Evolutionary conservation across 495 filamentous ascomycete genomes (phyloP).

Genomic region (Mycothermus thermophilus): DNA sequence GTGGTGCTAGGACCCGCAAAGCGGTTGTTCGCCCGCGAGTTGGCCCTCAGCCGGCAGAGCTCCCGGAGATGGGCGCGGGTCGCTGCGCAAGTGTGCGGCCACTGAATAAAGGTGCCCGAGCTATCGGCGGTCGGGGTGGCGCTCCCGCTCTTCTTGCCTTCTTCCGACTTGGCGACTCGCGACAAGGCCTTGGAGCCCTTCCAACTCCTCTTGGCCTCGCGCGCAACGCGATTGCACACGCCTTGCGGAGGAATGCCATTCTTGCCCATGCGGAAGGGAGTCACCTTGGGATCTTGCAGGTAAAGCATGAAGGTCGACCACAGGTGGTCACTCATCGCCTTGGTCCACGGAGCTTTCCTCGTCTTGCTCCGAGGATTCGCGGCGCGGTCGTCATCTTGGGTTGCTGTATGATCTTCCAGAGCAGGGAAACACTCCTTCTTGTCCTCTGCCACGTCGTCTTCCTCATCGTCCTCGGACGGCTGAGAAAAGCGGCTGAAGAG

Average conservation of each 20-base stretch:
- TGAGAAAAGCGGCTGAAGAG: constrained; percentile 35
- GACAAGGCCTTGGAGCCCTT: constrained; percentile 38
- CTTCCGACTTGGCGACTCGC: constrained; percentile 13
- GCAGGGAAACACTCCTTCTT: constrained; percentile 14
- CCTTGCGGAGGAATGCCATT: constrained; percentile 78
- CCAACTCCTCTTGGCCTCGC: constrained; percentile 78
- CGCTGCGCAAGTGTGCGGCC: constrained; percentile 72
- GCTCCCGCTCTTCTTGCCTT: constrained; percentile 42
- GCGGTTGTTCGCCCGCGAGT: constrained; percentile 46
- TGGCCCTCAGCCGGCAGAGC: constrained; percentile 66
- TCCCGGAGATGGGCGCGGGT: constrained; percentile 70
- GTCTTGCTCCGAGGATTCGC: constrained; percentile 11
- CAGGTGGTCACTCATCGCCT: constrained; percentile 81
- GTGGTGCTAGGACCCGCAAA: constrained; percentile 63
- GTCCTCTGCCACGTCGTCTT: constrained; percentile 21
- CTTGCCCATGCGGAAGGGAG: constrained; percentile 82
- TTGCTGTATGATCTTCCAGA: constrained; percentile 3
- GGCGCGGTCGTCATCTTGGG: constrained; percentile 3
- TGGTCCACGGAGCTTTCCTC: constrained; percentile 54
- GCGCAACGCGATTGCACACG: constrained; percentile 75
- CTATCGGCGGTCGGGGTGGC: constrained; percentile 47
- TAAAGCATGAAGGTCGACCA: constrained; percentile 86
- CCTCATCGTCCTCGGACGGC: constrained; percentile 33
- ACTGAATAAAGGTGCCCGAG: constrained; percentile 37
- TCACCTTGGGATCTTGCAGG: constrained; percentile 80